These are phyloP conservation scores for Carex kokanica DNA, from an alignment of 176 grass and related monocot genomes.

Conservation along the genomic window DNA sequence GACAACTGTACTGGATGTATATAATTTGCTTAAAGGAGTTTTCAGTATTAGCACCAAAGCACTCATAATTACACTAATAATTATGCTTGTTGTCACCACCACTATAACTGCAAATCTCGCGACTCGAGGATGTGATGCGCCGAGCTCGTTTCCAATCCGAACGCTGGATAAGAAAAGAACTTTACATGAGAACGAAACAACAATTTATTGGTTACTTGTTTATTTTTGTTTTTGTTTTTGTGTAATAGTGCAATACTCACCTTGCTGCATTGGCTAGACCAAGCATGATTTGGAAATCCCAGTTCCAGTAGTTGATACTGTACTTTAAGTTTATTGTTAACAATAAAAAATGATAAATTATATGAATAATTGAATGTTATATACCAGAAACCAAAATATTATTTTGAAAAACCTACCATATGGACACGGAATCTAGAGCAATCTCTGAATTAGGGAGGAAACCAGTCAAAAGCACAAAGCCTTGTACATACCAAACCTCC, in stretches of 20 bases:
- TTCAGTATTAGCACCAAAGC: slow-evolving; percentile 45
- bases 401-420: slow-evolving; percentile 41
- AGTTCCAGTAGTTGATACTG: slow-evolving; percentile 87
- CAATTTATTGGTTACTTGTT: background rate
- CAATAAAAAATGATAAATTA: background rate
- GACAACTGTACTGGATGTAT: slow-evolving; percentile 50
- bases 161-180: slow-evolving; percentile 35
- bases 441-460: slow-evolving; percentile 67
- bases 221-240: background rate
- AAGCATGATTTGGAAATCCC: slow-evolving; percentile 89
- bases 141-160: slow-evolving; percentile 70
- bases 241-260: slow-evolving; percentile 27
- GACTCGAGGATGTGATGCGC: slow-evolving; percentile 58
- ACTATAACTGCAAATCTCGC: slow-evolving; percentile 60
- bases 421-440: slow-evolving; percentile 64
- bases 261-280: slow-evolving; percentile 70
- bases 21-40: slow-evolving; percentile 63
- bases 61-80: slow-evolving; percentile 58
- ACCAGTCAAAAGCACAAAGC: slow-evolving; percentile 73
- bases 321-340: background rate
- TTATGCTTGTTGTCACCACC: slow-evolving; percentile 42
- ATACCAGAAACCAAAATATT: background rate
- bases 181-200: background rate
- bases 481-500: slow-evolving; percentile 87
- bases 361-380: background rate